A percentile compares a stretch with the other conserved stretches of the same genome.
phyloP scores from a whole-genome alignment of 495 filamentous ascomycete species.

The Neurospora sp. region DNA sequence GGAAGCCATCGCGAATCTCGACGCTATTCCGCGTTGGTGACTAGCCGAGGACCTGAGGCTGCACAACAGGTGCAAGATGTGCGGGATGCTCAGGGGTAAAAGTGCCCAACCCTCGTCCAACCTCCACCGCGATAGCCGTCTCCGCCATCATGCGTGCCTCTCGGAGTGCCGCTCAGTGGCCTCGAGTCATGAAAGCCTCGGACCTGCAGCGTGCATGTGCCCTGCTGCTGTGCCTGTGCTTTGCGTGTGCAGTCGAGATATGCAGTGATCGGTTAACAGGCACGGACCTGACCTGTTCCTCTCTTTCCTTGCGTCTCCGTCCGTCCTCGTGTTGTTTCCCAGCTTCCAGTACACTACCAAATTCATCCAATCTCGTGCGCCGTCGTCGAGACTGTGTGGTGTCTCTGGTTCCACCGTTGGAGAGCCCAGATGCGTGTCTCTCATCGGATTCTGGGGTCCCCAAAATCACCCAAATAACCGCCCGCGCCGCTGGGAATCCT shows the following conservation, averaged over 20 bases:
- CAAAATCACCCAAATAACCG: not conserved
- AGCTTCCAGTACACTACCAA: not conserved
- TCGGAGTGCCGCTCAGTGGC: not conserved
- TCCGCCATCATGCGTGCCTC: not conserved
- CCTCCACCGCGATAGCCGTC: not conserved
- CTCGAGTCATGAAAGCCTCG: not conserved
- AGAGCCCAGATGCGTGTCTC: not conserved
- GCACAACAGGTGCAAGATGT: not conserved
- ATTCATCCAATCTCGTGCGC: not conserved
- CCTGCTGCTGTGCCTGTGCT: not conserved
- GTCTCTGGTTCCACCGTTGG: not conserved
- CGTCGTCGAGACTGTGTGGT: not conserved
- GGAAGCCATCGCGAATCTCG: not conserved
- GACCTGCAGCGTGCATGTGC: not conserved
- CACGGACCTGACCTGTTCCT: not conserved
- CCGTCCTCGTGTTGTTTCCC: not conserved
- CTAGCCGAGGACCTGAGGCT: not conserved
- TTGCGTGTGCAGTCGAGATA: not conserved
- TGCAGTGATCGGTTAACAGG: not conserved
- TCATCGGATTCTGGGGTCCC: not conserved
- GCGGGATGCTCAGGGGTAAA: not conserved
- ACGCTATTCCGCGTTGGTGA: not conserved
- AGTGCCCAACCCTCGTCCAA: not conserved
- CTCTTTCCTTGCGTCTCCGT: not conserved
- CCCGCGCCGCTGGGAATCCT: not conserved